Conservation (phyloP, 2,329 filamentous ascomycete genomes). For the Daldinia sp. region DNA sequence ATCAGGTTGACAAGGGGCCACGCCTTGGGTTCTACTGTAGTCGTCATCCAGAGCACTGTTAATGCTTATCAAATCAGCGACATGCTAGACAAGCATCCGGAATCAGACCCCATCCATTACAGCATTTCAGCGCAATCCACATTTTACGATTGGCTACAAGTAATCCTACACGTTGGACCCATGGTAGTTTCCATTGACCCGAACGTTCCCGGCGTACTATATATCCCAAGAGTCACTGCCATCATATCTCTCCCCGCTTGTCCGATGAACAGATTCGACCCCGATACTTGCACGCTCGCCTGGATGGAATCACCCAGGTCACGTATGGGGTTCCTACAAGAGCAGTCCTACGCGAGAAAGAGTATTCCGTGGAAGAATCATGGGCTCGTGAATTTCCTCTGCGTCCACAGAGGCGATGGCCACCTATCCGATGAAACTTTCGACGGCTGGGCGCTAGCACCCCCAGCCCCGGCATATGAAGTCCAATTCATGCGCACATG, state of each 20-base stretch:
- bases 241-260: neutral
- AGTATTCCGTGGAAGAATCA: neutral
- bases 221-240: neutral
- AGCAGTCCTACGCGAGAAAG: neutral
- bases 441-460: neutral
- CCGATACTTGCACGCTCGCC: neutral
- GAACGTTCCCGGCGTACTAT: neutral
- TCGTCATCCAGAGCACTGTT: neutral
- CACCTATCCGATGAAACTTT: neutral
- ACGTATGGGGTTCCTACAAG: neutral
- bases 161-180: neutral
- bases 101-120: neutral
- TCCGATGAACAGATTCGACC: neutral
- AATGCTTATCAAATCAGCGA: neutral
- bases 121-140: neutral
- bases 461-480: neutral
- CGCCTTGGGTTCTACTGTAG: neutral
- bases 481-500: neutral
- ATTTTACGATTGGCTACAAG: neutral
- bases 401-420: neutral
- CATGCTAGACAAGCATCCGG: neutral
- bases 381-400: neutral
- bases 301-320: neutral
- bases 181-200: neutral
- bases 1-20: neutral